A percentile compares a stretch with the other conserved stretches of the same genome.
phyloP scores from a whole-genome alignment of 371 early-diverging fungal genomes.

The Apophysomyces trapeziformis region DNA sequence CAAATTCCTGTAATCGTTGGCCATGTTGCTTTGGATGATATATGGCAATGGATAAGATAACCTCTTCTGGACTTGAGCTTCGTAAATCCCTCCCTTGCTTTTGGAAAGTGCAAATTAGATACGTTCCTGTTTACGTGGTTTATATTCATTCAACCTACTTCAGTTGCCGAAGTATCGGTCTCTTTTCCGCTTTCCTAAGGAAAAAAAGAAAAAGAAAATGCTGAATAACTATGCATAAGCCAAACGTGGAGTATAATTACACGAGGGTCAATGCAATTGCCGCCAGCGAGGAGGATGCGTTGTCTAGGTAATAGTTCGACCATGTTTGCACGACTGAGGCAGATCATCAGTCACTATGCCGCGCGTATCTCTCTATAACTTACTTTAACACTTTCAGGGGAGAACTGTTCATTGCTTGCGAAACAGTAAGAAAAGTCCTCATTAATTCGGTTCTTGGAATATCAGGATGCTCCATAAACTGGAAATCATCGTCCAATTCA shows the following conservation, averaged over 20 bases:
- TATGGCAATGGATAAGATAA: constrained; percentile 32
- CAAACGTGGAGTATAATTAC: not conserved
- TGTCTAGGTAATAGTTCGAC: constrained; percentile 24
- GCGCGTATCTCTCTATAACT: not conserved
- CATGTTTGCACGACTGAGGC: constrained; percentile 5
- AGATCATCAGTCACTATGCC: no score
- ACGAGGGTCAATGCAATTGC: not conserved
- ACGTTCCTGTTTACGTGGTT: not conserved
- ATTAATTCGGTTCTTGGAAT: constrained; percentile 21
- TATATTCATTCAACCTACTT: not conserved
- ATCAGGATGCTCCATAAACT: constrained; percentile 3
- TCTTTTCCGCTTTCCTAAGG: not conserved
- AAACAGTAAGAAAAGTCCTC: constrained; percentile 18
- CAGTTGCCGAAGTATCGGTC: not conserved
- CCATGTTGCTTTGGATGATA: constrained; percentile 32
- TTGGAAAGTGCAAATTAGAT: not conserved
- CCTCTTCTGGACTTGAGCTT: constrained; percentile 1
- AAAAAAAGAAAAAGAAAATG: not conserved
- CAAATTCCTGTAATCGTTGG: constrained; percentile 46
- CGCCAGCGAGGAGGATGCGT: constrained; percentile 8
- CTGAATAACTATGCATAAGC: not conserved
- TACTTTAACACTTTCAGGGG: constrained; percentile 33
- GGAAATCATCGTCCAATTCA: not conserved
- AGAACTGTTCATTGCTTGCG: constrained; percentile 17
- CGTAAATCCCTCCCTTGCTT: not conserved